phyloP scores from a whole-genome alignment of 371 early-diverging fungal genomes.

The Lichtheimia ramosa region DNA sequence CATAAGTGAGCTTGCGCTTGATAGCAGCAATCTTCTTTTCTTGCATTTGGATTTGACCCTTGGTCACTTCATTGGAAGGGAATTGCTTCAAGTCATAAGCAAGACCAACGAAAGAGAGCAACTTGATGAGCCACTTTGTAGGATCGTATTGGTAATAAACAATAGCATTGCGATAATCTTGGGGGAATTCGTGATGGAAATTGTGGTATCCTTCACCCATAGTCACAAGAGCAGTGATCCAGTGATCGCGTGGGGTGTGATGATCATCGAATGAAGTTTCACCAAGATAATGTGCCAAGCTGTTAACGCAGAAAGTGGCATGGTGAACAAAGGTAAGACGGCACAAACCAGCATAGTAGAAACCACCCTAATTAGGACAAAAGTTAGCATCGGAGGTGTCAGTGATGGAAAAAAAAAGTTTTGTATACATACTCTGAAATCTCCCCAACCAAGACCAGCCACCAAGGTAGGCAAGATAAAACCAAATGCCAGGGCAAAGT shows the following conservation, averaged over 20 bases:
- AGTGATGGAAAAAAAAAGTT: conserved; percentile 3
- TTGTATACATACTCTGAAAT: conserved; percentile 56
- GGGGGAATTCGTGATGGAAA: conserved; percentile 95
- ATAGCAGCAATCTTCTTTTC: conserved; percentile 73
- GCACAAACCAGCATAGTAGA: conserved; percentile 79
- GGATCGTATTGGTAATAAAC: conserved; percentile 91
- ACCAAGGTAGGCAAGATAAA: conserved; percentile 79
- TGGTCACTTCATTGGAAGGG: conserved; percentile 88
- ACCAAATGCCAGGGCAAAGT: conserved; percentile 70
- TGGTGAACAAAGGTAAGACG: conserved; percentile 88
- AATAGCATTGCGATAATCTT: conserved; percentile 95
- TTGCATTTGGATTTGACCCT: conserved; percentile 81
- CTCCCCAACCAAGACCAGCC: conserved; percentile 88
- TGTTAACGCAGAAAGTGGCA: conserved; percentile 95
- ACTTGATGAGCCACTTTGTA: conserved; percentile 90
- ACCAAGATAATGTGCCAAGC: conserved; percentile 84
- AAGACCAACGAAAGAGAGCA: conserved; percentile 67
- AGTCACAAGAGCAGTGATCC: conserved; percentile 79
- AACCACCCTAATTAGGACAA: conserved; percentile 68
- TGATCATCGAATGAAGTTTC: conserved; percentile 80
- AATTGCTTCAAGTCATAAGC: conserved; percentile 89
- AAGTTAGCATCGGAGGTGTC: background rate
- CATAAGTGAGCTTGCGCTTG: conserved; percentile 72
- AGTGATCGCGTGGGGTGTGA: conserved; percentile 79
- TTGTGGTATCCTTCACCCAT: conserved; percentile 90